Conservation (phyloP, 306 rosid genomes). For the Heteromeles arbutifolia region DNA sequence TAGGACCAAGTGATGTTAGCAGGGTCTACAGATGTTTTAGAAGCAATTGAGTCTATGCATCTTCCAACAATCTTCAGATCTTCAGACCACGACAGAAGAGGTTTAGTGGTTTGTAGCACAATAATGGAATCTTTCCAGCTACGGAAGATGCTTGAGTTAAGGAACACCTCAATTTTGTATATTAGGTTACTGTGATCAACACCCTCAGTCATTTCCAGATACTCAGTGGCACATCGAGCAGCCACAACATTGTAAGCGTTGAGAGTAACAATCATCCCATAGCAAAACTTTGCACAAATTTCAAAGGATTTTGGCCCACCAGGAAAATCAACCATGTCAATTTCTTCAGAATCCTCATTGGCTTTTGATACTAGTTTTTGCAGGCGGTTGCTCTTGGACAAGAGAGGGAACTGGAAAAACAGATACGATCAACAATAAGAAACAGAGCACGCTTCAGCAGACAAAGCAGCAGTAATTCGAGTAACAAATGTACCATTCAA, state of each 20-base stretch:
- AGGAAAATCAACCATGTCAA: conserved; percentile 64
- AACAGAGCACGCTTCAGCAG: background rate
- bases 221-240: conserved; percentile 92
- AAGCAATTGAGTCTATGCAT: conserved; percentile 92
- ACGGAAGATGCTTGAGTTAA: conserved; percentile 80
- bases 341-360: conserved; percentile 65
- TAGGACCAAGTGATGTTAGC: conserved; percentile 81
- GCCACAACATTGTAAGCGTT: conserved; percentile 96
- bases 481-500: background rate
- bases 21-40: conserved; percentile 86
- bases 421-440: conserved; percentile 14
- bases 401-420: conserved; percentile 68
- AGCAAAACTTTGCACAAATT: conserved; percentile 90
- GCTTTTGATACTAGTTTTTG: conserved; percentile 56
- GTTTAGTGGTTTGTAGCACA: conserved; percentile 84
- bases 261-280: conserved; percentile 92
- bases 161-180: conserved; percentile 88
- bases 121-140: conserved; percentile 98
- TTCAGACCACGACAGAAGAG: conserved; percentile 91
- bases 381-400: conserved; percentile 78
- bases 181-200: conserved; percentile 75
- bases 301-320: conserved; percentile 94
- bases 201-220: conserved; percentile 88
- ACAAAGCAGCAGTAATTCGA: background rate
- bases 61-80: conserved; percentile 83